Evolutionary conservation across 1,284 basidiomycete species (phyloP).

Genomic region (Lentinus polychrous): DNA sequence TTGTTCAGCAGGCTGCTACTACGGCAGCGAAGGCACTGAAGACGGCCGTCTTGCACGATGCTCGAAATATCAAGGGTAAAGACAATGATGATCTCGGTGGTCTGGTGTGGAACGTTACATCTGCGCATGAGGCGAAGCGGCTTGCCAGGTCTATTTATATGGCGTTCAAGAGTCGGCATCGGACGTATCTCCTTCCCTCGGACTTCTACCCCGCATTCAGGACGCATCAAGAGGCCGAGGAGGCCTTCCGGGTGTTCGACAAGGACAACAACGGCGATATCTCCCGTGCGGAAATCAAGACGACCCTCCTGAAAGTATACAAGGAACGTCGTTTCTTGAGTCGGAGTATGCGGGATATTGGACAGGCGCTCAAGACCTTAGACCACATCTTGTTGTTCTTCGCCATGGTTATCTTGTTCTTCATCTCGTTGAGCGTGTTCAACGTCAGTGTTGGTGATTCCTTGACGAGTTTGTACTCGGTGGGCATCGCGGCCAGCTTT

Average conservation of each 20-base stretch:
- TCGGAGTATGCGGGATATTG: conserved; percentile 67
- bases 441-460: conserved; percentile 54
- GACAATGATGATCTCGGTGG: conserved; percentile 31
- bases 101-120: conserved; percentile 46
- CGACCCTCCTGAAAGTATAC: conserved; percentile 64
- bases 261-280: conserved; percentile 75
- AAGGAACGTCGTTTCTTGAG: conserved; percentile 67
- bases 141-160: conserved; percentile 66
- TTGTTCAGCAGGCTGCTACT: conserved; percentile 27
- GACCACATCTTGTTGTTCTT: conserved; percentile 57
- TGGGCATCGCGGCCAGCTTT: conserved; percentile 66
- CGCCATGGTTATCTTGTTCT: conserved; percentile 59
- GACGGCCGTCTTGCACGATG: conserved; percentile 64
- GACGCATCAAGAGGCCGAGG: conserved; percentile 46
- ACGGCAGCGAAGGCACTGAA: conserved; percentile 61
- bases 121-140: conserved; percentile 62
- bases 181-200: conserved; percentile 54
- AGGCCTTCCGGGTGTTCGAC: conserved; percentile 73
- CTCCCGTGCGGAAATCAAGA: conserved; percentile 72
- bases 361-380: conserved; percentile 54
- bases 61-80: conserved; percentile 57
- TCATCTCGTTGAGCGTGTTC: conserved; percentile 67
- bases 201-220: conserved; percentile 71
- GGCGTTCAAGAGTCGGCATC: conserved; percentile 48
- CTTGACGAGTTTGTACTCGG: conserved; percentile 61